These are phyloP conservation scores for Primulina tabacum DNA, from an alignment of 257 asterid species.

Conservation along the genomic window DNA sequence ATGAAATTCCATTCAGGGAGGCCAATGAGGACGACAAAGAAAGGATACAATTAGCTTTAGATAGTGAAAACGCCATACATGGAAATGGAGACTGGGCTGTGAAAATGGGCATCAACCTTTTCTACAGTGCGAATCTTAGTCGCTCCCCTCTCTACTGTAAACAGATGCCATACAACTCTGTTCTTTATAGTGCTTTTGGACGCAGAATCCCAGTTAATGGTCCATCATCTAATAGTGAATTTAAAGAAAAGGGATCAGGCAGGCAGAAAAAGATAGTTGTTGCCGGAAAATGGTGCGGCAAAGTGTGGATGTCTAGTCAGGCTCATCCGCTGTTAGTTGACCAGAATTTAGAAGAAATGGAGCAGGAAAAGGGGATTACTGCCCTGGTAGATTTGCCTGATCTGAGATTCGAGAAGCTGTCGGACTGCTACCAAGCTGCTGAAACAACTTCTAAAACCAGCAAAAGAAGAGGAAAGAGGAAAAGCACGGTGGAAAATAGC, in stretches of 20 bases:
- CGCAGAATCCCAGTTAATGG: constrained; percentile 43
- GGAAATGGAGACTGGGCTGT: constrained; percentile 98
- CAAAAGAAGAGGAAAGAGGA: constrained; percentile 49
- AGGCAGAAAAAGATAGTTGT: constrained; percentile 69
- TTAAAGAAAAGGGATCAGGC: constrained; percentile 41
- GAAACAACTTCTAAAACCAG: constrained; percentile 30
- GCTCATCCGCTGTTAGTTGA: constrained; percentile 75
- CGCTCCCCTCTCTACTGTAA: constrained; percentile 90
- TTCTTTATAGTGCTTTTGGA: constrained; percentile 78
- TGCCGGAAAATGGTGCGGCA: constrained; percentile 99
- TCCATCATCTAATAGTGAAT: constrained; percentile 30
- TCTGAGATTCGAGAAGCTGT: constrained; percentile 43
- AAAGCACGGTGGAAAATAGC: constrained; percentile 34
- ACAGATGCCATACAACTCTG: constrained; percentile 87
- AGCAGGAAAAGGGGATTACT: constrained; percentile 31
- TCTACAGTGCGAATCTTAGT: constrained; percentile 88
- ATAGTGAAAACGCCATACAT: constrained; percentile 76
- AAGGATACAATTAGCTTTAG: constrained; percentile 60
- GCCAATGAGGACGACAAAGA: constrained; percentile 70
- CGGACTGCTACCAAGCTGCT: constrained; percentile 31
- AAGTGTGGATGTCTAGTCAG: constrained; percentile 94
- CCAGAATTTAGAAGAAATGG: constrained; percentile 40
- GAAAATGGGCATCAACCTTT: constrained; percentile 87
- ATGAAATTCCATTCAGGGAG: constrained; percentile 52
- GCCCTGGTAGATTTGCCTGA: constrained; percentile 30